phyloP scores from a whole-genome alignment of 352 stramenopile genomes.

The Pythium vanterpoolii region DNA sequence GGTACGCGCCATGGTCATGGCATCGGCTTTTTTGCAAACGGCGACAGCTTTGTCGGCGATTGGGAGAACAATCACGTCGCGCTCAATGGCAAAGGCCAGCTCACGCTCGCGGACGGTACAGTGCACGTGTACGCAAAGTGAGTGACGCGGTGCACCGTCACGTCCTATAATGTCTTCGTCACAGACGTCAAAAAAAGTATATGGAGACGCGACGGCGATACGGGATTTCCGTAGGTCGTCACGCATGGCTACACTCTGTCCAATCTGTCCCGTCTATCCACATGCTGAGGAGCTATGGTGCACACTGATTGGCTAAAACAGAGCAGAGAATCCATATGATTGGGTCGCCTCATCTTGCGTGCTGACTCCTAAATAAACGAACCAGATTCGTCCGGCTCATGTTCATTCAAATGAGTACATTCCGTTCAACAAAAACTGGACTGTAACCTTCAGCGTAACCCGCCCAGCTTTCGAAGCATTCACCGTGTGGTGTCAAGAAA shows the following conservation, averaged over 20 bases:
- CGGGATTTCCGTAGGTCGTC: not conserved
- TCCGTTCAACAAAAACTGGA: not conserved
- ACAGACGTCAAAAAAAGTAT: not conserved
- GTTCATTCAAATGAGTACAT: not conserved
- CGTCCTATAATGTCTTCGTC: not conserved
- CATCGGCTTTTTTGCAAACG: constrained; percentile 69
- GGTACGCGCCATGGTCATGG: constrained; percentile 73
- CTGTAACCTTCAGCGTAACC: not conserved
- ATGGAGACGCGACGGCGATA: not conserved
- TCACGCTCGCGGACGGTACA: constrained; percentile 70
- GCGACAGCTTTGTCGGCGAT: constrained; percentile 68
- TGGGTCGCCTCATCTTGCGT: too few species aligned
- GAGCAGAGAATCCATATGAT: not conserved
- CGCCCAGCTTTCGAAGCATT: not conserved
- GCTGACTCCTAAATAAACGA: too few species aligned
- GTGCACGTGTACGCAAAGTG: constrained; percentile 64
- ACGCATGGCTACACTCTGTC: not conserved
- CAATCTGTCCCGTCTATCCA: not conserved
- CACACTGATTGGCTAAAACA: not conserved
- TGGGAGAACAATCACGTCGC: constrained; percentile 83
- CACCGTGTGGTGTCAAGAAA: not conserved
- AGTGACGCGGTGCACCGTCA: too few species aligned
- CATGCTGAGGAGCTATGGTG: not conserved
- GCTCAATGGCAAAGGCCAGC: constrained; percentile 61
- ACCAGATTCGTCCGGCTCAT: not conserved